Conservation (phyloP, 108 stramenopile genomes). For the Skeletonema menzelii region DNA sequence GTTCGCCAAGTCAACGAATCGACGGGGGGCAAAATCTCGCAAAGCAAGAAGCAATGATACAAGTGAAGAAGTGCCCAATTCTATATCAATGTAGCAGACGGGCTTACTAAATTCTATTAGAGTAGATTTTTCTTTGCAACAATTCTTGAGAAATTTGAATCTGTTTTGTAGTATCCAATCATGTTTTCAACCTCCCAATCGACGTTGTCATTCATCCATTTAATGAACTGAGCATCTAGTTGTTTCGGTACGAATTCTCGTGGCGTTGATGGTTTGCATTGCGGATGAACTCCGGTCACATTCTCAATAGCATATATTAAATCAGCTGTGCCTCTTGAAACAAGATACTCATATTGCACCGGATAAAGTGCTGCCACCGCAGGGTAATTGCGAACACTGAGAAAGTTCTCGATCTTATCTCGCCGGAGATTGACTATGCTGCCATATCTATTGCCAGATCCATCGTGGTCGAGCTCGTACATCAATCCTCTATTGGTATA, state of each 20-base stretch:
- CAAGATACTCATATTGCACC: conserved; percentile 50
- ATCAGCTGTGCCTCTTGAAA: conserved; percentile 13
- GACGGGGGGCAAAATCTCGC: conserved; percentile 14
- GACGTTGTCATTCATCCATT: conserved; percentile 51
- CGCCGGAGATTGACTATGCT: conserved; percentile 53
- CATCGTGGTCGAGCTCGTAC: conserved; percentile 49
- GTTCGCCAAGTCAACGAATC: conserved; percentile 52
- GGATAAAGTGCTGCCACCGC: conserved; percentile 24
- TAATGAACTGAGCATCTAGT: conserved; percentile 31
- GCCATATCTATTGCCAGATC: conserved; percentile 30
- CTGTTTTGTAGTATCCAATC: conserved; percentile 32
- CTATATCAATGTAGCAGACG: neutral
- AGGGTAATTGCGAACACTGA: conserved; percentile 15
- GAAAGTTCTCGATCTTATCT: conserved; percentile 58
- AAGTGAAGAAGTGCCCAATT: conserved; percentile 16
- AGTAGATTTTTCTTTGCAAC: neutral
- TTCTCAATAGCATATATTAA: conserved; percentile 44
- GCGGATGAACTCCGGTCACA: conserved; percentile 26
- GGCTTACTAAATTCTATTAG: neutral
- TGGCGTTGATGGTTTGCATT: conserved; percentile 33
- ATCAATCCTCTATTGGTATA: conserved; percentile 22
- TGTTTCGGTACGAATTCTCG: conserved; percentile 5
- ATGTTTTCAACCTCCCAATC: conserved; percentile 56
- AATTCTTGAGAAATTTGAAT: neutral
- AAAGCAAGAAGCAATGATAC: conserved; percentile 10